Evolutionary conservation across 352 stramenopile species (phyloP), one percentile per base, ranked within the genome.

Genomic region (Pythium myriotylum): DNA sequence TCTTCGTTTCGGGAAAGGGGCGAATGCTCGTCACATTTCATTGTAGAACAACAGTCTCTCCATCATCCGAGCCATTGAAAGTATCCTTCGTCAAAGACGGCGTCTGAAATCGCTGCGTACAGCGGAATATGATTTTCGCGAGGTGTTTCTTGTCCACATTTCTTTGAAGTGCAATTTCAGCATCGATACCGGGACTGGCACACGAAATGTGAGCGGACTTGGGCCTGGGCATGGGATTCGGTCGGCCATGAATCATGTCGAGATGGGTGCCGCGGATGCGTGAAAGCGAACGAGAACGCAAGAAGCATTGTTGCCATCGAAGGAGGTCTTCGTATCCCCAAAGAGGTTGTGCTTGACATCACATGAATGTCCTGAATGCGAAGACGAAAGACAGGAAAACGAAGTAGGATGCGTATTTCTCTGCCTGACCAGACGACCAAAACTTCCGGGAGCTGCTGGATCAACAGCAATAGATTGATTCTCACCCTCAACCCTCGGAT

Each of bases 261-360:
- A 99, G 81, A 76, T 99, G 89, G 19, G 96, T 99, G 33, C 98
- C 98, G 37, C 98, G 84, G 33, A 99, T n/a, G n/a, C n/a, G n/a
- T n/a, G n/a, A n/a, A n/a, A n/a, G n/a, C n/a, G n/a, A n/a, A n/a
- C n/a, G n/a, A n/a, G n/a, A n/a, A n/a, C n/a, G n/a, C n/a, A n/a
- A n/a, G n/a, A n/a, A n/a, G n/a, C n/a, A n/a, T n/a, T 79, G 74
- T 99, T 99, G 20, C 98, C 98, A 72, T 99, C 99, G 59, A 99
- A 87, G 33, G 91, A 97, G 29, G 99, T 81, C 50, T 88, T 95
- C 33, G 96, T 89, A 62, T 99, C 93, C 39, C 90, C 88, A 20
- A 91, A 73, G 32, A 87, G 75, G 75, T 99, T 95, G 20, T 92
- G 90, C 62, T 98, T 87, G 54, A 99, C 85, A 41, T 95, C 74